Base-by-base conservation (phyloP, 495 filamentous ascomycete species). In the Copromyces sp. region DNA sequence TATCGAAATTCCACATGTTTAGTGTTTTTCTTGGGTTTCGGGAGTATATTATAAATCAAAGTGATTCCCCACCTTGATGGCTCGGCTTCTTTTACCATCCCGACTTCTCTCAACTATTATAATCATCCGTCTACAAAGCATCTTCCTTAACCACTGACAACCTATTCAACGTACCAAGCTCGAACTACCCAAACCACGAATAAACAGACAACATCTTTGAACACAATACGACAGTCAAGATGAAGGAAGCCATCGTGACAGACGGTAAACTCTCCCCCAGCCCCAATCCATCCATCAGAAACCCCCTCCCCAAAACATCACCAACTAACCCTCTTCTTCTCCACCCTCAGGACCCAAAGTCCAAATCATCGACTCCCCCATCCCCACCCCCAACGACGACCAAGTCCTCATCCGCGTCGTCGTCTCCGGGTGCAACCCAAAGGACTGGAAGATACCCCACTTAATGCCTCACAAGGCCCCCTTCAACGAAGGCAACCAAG, bases 361-460 rank as follows among this genome's bases (percentile, higher is more conserved):
- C 82, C 75, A 87, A 59, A 87, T 93, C 73, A 80, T 89, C 68
- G 89, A 93, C 74, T 85, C 85, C 39, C 83, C 88, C n/a, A 86
- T 91, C 71, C 92, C 92, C 1, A 80, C 80, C 29, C 89, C 89
- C 0, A 82, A 84, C 65, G 81, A 84, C 4, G 84, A 88, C 72
- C 87, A 95, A 72, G 82, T 94, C 35, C 84, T 94, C 17, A 94
- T 91, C 75, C 88, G 89, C 72, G 90, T 93, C 42, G 81, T 90
- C 12, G 88, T 90, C 7, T 86, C 85, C 45, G 90, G 90, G 24
- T 89, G 87, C 29, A 94, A 94, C 78, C 93, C 93, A 3, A 94
- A 94, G 77, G 93, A 95, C 81, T 93, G 91, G 91, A 93, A 91
- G 75, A 35, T 82, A 4, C 78, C 83, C 8, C 73, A 78, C 1